Base-by-base conservation (phyloP, 495 filamentous ascomycete genomes). In the Trichoderma asperelloides region DNA sequence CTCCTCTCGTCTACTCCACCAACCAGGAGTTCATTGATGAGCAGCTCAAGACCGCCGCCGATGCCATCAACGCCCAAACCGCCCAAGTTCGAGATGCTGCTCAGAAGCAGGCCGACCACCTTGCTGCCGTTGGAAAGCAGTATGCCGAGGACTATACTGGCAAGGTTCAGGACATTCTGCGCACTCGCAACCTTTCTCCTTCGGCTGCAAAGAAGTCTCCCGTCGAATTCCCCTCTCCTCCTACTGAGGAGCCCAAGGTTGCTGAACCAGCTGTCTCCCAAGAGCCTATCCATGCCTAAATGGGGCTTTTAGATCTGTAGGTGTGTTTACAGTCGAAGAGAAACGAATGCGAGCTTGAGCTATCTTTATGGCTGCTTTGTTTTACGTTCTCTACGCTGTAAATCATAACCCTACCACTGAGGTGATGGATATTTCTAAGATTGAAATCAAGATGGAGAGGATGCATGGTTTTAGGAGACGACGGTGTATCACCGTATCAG, bases 1-100 rank as follows among this genome's bases (percentile, higher is more conserved):
- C 79, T n/a, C 95, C 95, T 45, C 84, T 97, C 66, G 76, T 96
- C 78, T 98, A 98, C 82, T 88, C 91, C 72, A 87, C 86, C 79
- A 98, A 99, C 87, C 88, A 91, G 76, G 92, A 97, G 77, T 75
- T 94, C 69, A 97, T 99, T 73, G 95, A 99, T 76, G 79, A 84
- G 68, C 91, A 97, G 71, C 79, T 99, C 67, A 78, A 84, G 72
- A 85, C 91, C 69, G 85, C 83, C 57, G 81, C 86, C 71, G 80
- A 90, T n/a, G 76, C 94, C 64, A 78, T 95, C 74, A 88, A 85
- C 78, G 81, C 87, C 70, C 94, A 99, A 80, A 89, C 94, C 45
- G 81, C 82, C 69, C 92, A 96, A 78, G 79, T 96, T 68, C 87
- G 87, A 74, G 85, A 89, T 57, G 78, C 97, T 68, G 92, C 92